These are phyloP conservation scores for Boletus edulis DNA, from an alignment of 768 basidiomycete species.

Conservation along the genomic window DNA sequence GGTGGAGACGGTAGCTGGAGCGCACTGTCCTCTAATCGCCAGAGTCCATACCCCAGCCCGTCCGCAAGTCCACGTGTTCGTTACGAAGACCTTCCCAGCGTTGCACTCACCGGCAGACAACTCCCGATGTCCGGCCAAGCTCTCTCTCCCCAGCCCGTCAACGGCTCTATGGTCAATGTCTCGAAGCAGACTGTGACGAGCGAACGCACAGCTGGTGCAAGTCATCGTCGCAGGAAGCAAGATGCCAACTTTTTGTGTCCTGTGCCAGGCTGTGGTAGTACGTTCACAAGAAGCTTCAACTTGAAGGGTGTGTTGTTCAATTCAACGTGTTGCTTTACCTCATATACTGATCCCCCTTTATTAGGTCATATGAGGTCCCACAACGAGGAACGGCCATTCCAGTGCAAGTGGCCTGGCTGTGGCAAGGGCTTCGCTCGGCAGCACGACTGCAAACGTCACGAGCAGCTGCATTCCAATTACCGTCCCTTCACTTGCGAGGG, in stretches of 20 bases:
- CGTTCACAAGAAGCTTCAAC: slow-evolving; percentile 92
- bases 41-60: slow-evolving; percentile 68
- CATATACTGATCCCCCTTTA: slow-evolving; percentile 9
- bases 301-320: slow-evolving; percentile 62
- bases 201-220: slow-evolving; percentile 83
- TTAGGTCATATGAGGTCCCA: slow-evolving; percentile 92
- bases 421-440: slow-evolving; percentile 92
- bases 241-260: slow-evolving; percentile 85
- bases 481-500: slow-evolving; percentile 92
- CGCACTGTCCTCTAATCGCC: slow-evolving; percentile 37
- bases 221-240: slow-evolving; percentile 80
- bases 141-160: slow-evolving; percentile 8
- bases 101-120: slow-evolving; percentile 23
- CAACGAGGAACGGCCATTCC: slow-evolving; percentile 92
- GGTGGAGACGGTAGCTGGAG: slow-evolving; percentile 33
- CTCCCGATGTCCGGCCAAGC: slow-evolving; percentile 24
- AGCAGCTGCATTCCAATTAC: slow-evolving; percentile 90
- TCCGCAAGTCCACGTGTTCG: slow-evolving; percentile 59
- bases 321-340: slow-evolving; percentile 8
- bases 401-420: slow-evolving; percentile 93
- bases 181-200: slow-evolving; percentile 89
- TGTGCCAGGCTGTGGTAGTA: slow-evolving; percentile 79
- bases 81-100: slow-evolving; percentile 48
- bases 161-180: slow-evolving; percentile 23
- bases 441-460: slow-evolving; percentile 96